phyloP scores from a whole-genome alignment of 1,284 basidiomycete genomes.

The Marasmius sp. region DNA sequence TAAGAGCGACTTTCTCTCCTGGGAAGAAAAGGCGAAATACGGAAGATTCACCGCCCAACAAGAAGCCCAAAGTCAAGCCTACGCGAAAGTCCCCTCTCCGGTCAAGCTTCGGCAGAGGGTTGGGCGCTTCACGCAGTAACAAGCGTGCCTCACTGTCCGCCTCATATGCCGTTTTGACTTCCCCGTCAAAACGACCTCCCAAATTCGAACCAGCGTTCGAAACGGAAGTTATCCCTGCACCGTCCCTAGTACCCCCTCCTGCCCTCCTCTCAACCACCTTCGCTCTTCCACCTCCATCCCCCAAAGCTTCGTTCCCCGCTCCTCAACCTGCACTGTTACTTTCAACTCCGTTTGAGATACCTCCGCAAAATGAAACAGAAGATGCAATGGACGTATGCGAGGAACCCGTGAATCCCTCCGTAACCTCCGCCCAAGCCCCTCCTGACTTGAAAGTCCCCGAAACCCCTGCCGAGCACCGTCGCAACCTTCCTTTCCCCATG shows the following conservation, averaged over 20 bases:
- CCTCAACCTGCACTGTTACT: conserved; percentile 36
- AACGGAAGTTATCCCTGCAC: conserved; percentile 59
- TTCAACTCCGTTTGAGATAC: conserved; percentile 17
- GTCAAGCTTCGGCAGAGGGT: conserved; percentile 41
- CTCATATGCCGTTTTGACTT: conserved; percentile 22
- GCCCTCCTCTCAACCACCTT: conserved; percentile 61
- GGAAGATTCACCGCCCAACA: conserved; percentile 35
- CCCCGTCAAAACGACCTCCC: conserved; percentile 24
- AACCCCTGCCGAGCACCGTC: conserved; percentile 15
- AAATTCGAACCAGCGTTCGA: conserved; percentile 58
- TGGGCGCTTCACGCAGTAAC: conserved; percentile 32
- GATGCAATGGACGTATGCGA: conserved; percentile 15
- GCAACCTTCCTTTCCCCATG: conserved; percentile 54
- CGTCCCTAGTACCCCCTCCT: conserved; percentile 22
- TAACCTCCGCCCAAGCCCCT: not conserved
- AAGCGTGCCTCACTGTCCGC: conserved; percentile 35
- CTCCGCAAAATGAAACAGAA: not conserved
- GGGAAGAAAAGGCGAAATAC: conserved; percentile 15
- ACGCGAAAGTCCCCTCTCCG: conserved; percentile 34
- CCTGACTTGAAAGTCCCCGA: conserved; percentile 2
- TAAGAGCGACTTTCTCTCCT: conserved; percentile 7
- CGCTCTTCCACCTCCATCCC: conserved; percentile 71
- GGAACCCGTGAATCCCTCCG: not conserved
- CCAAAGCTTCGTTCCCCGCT: conserved; percentile 52
- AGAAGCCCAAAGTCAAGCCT: conserved; percentile 1